Conservation (phyloP, 1,284 basidiomycete genomes). For the Rhodotorula mucilaginosa region DNA sequence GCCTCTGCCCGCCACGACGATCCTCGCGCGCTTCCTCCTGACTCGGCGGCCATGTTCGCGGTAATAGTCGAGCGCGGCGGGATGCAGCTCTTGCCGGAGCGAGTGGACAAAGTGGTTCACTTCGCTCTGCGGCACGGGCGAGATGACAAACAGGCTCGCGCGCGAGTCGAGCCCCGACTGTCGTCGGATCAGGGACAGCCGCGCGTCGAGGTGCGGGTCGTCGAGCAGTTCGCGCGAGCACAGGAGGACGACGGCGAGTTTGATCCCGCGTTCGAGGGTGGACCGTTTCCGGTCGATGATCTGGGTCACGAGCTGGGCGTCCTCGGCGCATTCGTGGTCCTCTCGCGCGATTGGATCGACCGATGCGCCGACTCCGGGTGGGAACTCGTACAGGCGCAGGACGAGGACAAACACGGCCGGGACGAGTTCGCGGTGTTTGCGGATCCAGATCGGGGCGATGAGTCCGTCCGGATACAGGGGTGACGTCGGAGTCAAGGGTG, state of each 20-base stretch:
- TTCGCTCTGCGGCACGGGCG: slow-evolving; percentile 77
- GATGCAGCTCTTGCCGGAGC: slow-evolving; percentile 80
- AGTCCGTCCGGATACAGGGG: slow-evolving; percentile 91
- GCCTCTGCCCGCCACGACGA: slow-evolving; percentile 53
- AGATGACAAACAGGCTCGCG: slow-evolving; percentile 89
- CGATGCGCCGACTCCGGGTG: slow-evolving; percentile 1
- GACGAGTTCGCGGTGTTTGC: slow-evolving; percentile 86
- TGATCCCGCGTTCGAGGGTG: slow-evolving; percentile 81
- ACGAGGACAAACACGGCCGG: slow-evolving; percentile 92
- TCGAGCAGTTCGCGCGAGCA: slow-evolving; percentile 78
- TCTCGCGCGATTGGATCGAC: slow-evolving; percentile 51
- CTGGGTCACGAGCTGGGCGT: slow-evolving; percentile 71
- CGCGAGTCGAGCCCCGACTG: slow-evolving; percentile 84
- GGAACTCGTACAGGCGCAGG: slow-evolving; percentile 67
- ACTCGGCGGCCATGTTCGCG: slow-evolving; percentile 86
- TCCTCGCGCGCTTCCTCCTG: slow-evolving; percentile 67
- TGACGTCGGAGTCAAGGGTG: slow-evolving; percentile 79
- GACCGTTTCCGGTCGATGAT: slow-evolving; percentile 73
- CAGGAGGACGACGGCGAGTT: slow-evolving; percentile 91
- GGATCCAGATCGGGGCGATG: slow-evolving; percentile 93
- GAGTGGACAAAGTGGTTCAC: slow-evolving; percentile 79
- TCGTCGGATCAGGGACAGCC: slow-evolving; percentile 79
- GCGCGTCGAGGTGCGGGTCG: slow-evolving; percentile 73
- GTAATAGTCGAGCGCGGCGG: slow-evolving; percentile 88
- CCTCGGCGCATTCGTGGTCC: slow-evolving; percentile 66